These are phyloP conservation scores for Diaporthe sp. DNA, from an alignment of 2,329 filamentous ascomycete genomes.

Conservation along the genomic window DNA sequence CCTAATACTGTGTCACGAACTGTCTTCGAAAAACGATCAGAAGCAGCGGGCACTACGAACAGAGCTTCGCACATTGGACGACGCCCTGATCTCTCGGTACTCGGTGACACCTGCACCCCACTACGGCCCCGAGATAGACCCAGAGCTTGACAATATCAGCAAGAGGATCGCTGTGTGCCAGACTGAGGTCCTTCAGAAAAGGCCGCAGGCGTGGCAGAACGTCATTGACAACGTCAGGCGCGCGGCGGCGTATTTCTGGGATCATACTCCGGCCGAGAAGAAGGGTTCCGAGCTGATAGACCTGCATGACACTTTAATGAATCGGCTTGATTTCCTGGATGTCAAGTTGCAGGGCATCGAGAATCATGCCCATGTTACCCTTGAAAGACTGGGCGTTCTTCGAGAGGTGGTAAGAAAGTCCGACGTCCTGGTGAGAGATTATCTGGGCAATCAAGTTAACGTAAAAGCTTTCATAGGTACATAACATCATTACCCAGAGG, in stretches of 20 bases:
- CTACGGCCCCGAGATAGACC: slow-evolving; percentile 42
- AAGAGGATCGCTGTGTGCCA: slow-evolving; percentile 49
- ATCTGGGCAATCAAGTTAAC: background rate
- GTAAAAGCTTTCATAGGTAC: slow-evolving; percentile 43
- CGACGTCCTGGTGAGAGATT: background rate
- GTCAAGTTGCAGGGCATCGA: slow-evolving; percentile 53
- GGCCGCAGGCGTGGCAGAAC: slow-evolving; percentile 49
- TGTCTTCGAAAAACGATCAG: slow-evolving; percentile 47
- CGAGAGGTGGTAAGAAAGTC: slow-evolving; percentile 48
- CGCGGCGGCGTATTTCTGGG: slow-evolving; percentile 43
- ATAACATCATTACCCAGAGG: slow-evolving; percentile 52
- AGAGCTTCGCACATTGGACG: slow-evolving; percentile 48
- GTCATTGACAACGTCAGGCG: slow-evolving; percentile 44
- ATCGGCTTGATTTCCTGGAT: slow-evolving; percentile 49
- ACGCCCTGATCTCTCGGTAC: slow-evolving; percentile 47
- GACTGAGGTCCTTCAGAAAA: slow-evolving; percentile 50
- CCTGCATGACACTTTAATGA: slow-evolving; percentile 47
- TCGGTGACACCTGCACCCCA: slow-evolving; percentile 42
- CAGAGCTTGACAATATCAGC: slow-evolving; percentile 50
- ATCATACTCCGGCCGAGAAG: slow-evolving; percentile 18
- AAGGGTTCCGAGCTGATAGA: slow-evolving; percentile 39
- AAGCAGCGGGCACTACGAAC: slow-evolving; percentile 48
- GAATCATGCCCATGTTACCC: slow-evolving; percentile 51
- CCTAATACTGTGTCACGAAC: slow-evolving; percentile 47
- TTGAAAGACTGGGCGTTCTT: slow-evolving; percentile 52